Percentiles rank a stretch among this genome's conserved stretches.
Conservation (phyloP, 441 rosid species). For the Populus hybrid region DNA sequence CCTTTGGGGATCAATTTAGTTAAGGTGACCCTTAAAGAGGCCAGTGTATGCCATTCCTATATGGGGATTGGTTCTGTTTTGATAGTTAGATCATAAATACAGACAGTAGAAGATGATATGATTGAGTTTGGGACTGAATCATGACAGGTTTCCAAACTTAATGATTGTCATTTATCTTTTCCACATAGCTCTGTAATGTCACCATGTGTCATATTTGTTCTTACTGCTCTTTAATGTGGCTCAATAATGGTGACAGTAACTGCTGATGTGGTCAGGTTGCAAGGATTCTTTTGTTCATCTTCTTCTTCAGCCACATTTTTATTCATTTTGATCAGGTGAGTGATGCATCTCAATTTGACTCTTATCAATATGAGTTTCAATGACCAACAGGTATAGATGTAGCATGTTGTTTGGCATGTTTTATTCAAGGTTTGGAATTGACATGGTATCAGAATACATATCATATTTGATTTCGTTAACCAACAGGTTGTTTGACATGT, state of each 20-base stretch:
- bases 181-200: background rate
- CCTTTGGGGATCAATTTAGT: no score
- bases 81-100: no score
- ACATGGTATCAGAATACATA: background rate
- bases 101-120: no score
- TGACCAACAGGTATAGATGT: background rate
- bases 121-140: no score
- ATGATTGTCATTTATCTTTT: no score
- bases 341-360: background rate
- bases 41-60: no score
- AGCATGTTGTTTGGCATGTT: background rate
- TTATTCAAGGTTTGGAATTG: background rate
- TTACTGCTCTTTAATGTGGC: background rate
- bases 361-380: background rate
- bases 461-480: no score
- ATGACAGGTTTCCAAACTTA: no score
- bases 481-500: no score
- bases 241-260: background rate
- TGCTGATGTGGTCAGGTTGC: slow-evolving; percentile 45
- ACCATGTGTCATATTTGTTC: background rate
- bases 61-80: no score
- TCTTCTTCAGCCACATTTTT: slow-evolving; percentile 57
- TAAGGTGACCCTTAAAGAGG: no score
- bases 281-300: slow-evolving; percentile 65
- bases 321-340: slow-evolving; percentile 71